These are phyloP conservation scores for Solanum dulcamara DNA, from an alignment of 257 asterid species.

Conservation along the genomic window DNA sequence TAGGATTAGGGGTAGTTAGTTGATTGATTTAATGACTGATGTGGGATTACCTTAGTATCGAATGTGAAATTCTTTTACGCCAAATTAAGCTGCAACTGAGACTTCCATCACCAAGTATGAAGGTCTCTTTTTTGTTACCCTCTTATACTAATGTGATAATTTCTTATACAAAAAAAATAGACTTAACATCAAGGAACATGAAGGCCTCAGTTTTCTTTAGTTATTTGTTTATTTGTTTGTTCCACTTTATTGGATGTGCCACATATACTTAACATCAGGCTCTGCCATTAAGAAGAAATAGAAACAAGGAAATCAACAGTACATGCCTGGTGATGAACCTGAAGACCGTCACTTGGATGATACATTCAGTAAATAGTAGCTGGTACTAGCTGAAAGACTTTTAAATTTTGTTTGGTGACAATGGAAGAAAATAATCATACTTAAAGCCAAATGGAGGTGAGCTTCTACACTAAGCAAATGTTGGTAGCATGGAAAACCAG, in stretches of 20 bases:
- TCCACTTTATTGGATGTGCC: neutral
- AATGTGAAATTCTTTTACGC: neutral
- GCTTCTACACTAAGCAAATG: neutral
- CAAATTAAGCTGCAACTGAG: neutral
- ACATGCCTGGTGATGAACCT: neutral
- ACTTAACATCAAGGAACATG: neutral
- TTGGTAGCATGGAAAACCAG: neutral
- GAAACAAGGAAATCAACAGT: neutral
- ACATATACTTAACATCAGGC: neutral
- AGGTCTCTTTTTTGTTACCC: neutral
- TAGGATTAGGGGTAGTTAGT: neutral
- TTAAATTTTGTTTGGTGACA: neutral
- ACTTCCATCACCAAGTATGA: neutral
- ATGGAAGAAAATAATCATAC: neutral
- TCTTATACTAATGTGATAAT: neutral
- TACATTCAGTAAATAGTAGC: neutral
- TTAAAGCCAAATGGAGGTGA: neutral
- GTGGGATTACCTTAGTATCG: neutral
- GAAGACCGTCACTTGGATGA: neutral
- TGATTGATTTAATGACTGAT: neutral
- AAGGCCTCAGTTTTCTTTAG: neutral
- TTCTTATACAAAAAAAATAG: neutral
- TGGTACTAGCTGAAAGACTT: neutral
- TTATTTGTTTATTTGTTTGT: neutral
- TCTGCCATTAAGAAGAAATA: neutral